Percentiles rank a stretch among this genome's conserved stretches.
These are phyloP conservation scores for Nicotiana attenuata DNA, from an alignment of 257 asterid species.

Conservation along the genomic window DNA sequence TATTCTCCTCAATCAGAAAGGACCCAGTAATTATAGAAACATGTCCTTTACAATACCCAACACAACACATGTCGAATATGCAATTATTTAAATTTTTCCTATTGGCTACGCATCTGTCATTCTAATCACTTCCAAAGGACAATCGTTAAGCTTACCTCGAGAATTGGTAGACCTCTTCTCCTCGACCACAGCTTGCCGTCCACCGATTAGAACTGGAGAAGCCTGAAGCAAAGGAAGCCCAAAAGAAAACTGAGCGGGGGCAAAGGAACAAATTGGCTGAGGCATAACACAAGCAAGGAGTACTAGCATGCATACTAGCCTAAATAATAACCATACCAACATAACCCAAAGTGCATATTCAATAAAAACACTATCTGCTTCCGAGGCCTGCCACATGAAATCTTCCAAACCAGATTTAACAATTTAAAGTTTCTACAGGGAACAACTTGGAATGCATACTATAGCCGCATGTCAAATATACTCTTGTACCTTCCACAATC, in stretches of 20 bases:
- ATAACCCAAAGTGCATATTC: not conserved
- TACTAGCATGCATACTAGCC: not conserved
- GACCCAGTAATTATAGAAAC: not conserved
- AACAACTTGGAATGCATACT: not conserved
- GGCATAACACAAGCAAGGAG: not conserved
- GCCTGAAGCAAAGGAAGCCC: constrained; percentile 41
- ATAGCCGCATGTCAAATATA: not conserved
- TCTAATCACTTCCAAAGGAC: not conserved
- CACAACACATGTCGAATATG: not conserved
- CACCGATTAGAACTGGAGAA: constrained; percentile 69
- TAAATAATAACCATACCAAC: not conserved
- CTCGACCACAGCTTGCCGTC: constrained; percentile 62
- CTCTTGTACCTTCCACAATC: not conserved
- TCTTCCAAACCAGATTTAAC: not conserved
- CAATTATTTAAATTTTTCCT: not conserved
- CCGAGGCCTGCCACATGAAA: not conserved
- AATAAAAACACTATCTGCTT: not conserved
- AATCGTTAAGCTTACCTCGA: constrained; percentile 49
- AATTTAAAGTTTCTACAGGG: not conserved
- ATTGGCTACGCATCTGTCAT: not conserved
- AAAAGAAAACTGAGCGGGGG: not conserved
- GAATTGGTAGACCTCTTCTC: constrained; percentile 84
- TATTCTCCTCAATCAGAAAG: not conserved
- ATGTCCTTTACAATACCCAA: not conserved
- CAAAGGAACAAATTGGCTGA: not conserved